Percentiles rank a stretch among this genome's conserved stretches.
Evolutionary conservation across 257 asterid genomes (phyloP).

Genomic region (Solanum sejunctum): DNA sequence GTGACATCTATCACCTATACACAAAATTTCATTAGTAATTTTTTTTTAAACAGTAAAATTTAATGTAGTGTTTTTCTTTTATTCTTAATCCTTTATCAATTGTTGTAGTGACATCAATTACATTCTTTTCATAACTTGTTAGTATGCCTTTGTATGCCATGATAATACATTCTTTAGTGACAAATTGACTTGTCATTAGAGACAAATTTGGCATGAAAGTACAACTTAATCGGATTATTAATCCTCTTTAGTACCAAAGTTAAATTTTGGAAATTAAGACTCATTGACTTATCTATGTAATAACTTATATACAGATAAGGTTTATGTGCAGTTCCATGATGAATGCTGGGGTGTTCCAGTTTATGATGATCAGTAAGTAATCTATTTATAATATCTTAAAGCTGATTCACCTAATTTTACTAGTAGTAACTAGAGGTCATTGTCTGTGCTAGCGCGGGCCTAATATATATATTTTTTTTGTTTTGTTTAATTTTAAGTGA

Average conservation of each 20-base stretch:
- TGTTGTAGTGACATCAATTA: no score
- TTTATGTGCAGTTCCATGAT: slow-evolving; percentile 76
- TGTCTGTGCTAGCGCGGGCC: no score
- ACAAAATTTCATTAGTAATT: not conserved
- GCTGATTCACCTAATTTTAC: not conserved
- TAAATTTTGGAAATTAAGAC: not conserved
- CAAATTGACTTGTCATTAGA: not conserved
- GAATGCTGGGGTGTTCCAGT: slow-evolving; percentile 99
- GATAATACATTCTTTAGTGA: not conserved
- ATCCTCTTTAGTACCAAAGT: not conserved
- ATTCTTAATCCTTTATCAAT: no score
- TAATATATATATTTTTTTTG: no score
- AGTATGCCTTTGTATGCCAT: not conserved
- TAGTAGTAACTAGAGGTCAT: not conserved
- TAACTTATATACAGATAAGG: slow-evolving; percentile 31
- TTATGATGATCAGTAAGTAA: slow-evolving; percentile 75
- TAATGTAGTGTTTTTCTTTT: no score
- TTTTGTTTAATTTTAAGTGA: no score
- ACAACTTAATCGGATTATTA: not conserved
- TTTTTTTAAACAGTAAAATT: no score
- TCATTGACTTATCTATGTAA: not conserved
- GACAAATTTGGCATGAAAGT: not conserved
- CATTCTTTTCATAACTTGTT: not conserved
- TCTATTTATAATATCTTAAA: not conserved
- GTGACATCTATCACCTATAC: not conserved